These are phyloP conservation scores for Barbatosphaeria neglecta DNA, from an alignment of 495 filamentous ascomycete species.

Conservation along the genomic window DNA sequence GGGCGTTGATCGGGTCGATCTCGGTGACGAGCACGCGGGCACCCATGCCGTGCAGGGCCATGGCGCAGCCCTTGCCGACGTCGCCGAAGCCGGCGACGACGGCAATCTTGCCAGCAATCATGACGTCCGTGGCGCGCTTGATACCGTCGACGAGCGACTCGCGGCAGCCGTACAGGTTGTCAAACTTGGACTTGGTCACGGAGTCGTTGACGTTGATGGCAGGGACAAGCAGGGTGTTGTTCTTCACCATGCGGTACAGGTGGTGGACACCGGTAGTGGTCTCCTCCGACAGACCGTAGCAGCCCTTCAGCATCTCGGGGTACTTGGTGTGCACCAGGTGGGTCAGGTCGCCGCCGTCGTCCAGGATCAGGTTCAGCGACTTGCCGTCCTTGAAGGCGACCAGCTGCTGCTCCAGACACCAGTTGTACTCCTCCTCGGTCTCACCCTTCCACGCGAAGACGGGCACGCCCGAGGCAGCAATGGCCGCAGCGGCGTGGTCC, in stretches of 20 bases:
- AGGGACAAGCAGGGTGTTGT: constrained; percentile 77
- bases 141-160: constrained; percentile 98
- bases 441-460: constrained; percentile 99
- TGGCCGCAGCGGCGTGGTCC: constrained; percentile 95
- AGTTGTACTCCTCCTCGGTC: constrained; percentile 99
- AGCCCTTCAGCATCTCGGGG: constrained; percentile 92
- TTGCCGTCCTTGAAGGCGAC: constrained; percentile 91
- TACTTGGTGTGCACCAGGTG: constrained; percentile 95
- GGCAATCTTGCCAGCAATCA: constrained; percentile 97
- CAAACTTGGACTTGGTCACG: constrained; percentile 99
- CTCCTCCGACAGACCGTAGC: constrained; percentile 98
- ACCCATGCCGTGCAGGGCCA: constrained; percentile 92
- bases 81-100: constrained; percentile 98
- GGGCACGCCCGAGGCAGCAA: constrained; percentile 84
- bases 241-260: constrained; percentile 96
- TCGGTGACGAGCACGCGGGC: constrained; percentile 94
- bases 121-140: constrained; percentile 99
- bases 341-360: constrained; percentile 96
- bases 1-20: constrained; percentile 98
- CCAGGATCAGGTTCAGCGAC: constrained; percentile 95
- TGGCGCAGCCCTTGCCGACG: constrained; percentile 96
- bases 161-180: constrained; percentile 99
- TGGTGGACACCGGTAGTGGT: constrained; percentile 99
- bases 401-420: constrained; percentile 99
- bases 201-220: constrained; percentile 99